A percentile compares a stretch with the other conserved stretches of the same genome.
Conservation (phyloP, 2,329 filamentous ascomycete species). For the Neopestalotiopsis sp. region DNA sequence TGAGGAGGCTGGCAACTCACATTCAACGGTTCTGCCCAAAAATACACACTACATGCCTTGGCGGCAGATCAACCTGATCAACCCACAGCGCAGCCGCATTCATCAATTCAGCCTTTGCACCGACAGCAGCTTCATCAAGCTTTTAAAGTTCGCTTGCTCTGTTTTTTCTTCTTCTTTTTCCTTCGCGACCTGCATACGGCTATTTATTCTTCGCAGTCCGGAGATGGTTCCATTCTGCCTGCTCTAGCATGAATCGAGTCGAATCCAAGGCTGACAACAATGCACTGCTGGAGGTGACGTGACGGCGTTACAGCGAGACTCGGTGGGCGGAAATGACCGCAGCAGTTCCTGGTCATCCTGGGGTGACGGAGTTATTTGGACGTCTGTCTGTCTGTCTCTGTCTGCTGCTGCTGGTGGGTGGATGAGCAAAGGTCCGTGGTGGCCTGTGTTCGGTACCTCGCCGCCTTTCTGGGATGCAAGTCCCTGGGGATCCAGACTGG, state of each 20-base stretch:
- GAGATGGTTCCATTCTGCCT: too few species aligned
- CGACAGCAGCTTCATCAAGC: background rate
- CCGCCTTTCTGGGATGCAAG: constrained; percentile 9
- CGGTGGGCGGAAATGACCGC: constrained; percentile 6
- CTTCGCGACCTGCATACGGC: background rate
- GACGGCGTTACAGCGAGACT: constrained; percentile 1
- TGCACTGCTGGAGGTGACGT: constrained; percentile 1
- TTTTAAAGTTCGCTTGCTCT: background rate
- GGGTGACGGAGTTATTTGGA: background rate
- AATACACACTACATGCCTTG: background rate
- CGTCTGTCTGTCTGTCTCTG: too few species aligned
- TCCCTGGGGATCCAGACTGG: constrained; percentile 1
- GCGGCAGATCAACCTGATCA: background rate
- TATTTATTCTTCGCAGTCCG: background rate
- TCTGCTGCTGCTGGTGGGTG: background rate
- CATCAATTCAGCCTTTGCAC: background rate
- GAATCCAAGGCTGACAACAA: background rate
- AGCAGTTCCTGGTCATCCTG: background rate
- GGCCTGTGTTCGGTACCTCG: constrained; percentile 10
- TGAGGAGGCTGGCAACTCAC: background rate
- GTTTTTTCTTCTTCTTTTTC: background rate
- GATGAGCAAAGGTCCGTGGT: background rate
- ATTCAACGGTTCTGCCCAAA: background rate
- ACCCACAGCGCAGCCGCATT: background rate
- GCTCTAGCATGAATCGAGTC: background rate